A percentile compares a stretch with the other conserved stretches of the same genome.
Conservation (phyloP, 495 filamentous ascomycete species). For the Cairneyella variabilis region DNA sequence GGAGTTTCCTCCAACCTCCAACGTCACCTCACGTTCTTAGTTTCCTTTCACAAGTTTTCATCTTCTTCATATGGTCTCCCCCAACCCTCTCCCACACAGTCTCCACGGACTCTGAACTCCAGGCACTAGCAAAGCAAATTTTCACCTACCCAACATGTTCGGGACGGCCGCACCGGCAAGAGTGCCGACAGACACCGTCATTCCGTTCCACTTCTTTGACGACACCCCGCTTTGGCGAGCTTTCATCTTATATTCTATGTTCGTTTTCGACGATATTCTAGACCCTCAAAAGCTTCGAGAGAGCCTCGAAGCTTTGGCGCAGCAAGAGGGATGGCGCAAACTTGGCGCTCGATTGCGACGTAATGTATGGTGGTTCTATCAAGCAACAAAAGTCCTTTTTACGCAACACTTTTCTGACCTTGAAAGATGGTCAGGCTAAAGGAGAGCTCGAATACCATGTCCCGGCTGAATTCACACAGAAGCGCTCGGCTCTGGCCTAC, state of each 20-base stretch:
- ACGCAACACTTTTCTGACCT: conserved; percentile 10
- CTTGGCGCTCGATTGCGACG: conserved; percentile 40
- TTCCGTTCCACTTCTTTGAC: conserved; percentile 37
- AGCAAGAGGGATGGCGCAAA: conserved; percentile 39
- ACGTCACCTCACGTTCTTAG: background rate
- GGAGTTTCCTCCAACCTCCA: conserved; percentile 1
- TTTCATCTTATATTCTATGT: conserved; percentile 34
- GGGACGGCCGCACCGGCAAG: background rate
- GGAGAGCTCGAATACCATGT: conserved; percentile 42
- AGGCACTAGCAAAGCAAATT: background rate
- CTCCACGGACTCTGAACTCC: background rate
- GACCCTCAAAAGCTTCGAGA: conserved; percentile 38
- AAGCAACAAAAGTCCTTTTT: background rate
- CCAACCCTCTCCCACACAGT: background rate
- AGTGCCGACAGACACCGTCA: conserved; percentile 29
- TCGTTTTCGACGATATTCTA: conserved; percentile 46
- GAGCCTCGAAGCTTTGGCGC: conserved; percentile 33
- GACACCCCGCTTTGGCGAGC: conserved; percentile 32
- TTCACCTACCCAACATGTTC: conserved; percentile 1
- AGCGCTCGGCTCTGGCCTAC: conserved; percentile 33
- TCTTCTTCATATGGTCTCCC: background rate
- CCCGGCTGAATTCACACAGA: conserved; percentile 30
- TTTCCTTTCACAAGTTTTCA: background rate
- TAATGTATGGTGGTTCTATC: conserved; percentile 28
- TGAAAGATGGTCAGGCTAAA: conserved; percentile 22